Conservation (phyloP, 139 green algal genomes). For the Mesotaenium endlicherianum region DNA sequence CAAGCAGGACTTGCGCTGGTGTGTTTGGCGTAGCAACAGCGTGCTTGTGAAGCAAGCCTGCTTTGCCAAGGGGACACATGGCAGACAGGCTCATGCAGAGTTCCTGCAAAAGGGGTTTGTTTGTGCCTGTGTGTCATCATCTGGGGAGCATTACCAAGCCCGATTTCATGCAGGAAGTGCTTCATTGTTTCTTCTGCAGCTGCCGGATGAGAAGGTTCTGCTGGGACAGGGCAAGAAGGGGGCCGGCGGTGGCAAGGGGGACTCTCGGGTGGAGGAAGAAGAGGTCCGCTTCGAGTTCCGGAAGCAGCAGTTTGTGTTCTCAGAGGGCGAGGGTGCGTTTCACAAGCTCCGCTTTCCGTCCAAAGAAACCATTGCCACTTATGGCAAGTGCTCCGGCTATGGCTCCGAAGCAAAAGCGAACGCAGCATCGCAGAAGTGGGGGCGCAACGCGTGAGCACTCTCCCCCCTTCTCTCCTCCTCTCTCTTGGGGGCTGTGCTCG, state of each 20-base stretch:
- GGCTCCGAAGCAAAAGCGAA: slow-evolving; percentile 43
- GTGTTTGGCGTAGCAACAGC: too few species aligned
- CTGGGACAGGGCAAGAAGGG: neutral
- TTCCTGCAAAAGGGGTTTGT: too few species aligned
- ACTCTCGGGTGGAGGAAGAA: slow-evolving; percentile 11
- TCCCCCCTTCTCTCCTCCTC: neutral
- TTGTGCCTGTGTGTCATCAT: too few species aligned
- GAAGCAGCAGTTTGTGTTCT: slow-evolving; percentile 52
- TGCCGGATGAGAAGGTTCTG: slow-evolving; percentile 9
- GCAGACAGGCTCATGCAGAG: too few species aligned
- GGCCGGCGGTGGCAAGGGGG: neutral
- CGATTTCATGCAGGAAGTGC: too few species aligned
- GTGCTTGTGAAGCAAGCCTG: too few species aligned
- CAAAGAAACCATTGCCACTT: slow-evolving; percentile 39
- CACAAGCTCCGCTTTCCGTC: slow-evolving; percentile 39
- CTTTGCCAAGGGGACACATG: too few species aligned
- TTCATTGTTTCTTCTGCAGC: too few species aligned
- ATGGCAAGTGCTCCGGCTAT: slow-evolving; percentile 39
- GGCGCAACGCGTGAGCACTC: slow-evolving; percentile 30
- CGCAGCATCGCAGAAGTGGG: slow-evolving; percentile 43
- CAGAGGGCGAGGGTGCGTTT: slow-evolving; percentile 11
- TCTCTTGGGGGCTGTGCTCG: neutral
- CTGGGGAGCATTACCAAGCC: too few species aligned
- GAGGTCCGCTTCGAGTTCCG: slow-evolving; percentile 46
- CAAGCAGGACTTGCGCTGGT: too few species aligned